Evolutionary conservation across 768 basidiomycete species (phyloP).

Genomic region (Suillus occidentalis): DNA sequence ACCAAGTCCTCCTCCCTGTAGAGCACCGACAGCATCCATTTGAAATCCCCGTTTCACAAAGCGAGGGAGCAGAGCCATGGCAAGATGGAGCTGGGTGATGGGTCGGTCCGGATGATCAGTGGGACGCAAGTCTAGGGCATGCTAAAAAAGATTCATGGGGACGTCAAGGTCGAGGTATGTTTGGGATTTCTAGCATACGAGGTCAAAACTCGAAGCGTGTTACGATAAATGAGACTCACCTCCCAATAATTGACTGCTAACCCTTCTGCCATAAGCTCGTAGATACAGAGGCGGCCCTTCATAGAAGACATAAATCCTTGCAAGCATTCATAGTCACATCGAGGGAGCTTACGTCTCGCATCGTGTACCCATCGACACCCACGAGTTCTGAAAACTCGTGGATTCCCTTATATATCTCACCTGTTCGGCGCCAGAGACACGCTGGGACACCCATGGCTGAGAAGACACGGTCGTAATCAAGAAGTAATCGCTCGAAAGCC

Average conservation of each 20-base stretch:
- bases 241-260: constrained; percentile 98
- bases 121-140: too few species aligned
- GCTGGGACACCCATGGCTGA: constrained; percentile 96
- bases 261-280: constrained; percentile 98
- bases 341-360: constrained; percentile 65
- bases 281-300: constrained; percentile 90
- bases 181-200: too few species aligned
- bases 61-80: too few species aligned
- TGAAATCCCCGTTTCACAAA: too few species aligned
- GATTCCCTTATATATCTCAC: constrained; percentile 98
- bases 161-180: too few species aligned
- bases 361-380: constrained; percentile 81
- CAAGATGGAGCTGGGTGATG: too few species aligned
- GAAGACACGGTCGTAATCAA: constrained; percentile 94
- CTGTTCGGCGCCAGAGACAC: constrained; percentile 94
- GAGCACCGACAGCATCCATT: too few species aligned
- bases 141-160: too few species aligned
- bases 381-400: constrained; percentile 92
- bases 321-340: constrained; percentile 6
- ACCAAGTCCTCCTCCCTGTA: too few species aligned
- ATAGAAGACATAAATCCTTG: constrained; percentile 1
- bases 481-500: constrained; percentile 90
- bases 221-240: constrained; percentile 41
- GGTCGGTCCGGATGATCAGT: too few species aligned
- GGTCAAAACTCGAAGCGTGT: not conserved